Conservation (phyloP, 2,329 filamentous ascomycete species). For the Botrytis fragariae region DNA sequence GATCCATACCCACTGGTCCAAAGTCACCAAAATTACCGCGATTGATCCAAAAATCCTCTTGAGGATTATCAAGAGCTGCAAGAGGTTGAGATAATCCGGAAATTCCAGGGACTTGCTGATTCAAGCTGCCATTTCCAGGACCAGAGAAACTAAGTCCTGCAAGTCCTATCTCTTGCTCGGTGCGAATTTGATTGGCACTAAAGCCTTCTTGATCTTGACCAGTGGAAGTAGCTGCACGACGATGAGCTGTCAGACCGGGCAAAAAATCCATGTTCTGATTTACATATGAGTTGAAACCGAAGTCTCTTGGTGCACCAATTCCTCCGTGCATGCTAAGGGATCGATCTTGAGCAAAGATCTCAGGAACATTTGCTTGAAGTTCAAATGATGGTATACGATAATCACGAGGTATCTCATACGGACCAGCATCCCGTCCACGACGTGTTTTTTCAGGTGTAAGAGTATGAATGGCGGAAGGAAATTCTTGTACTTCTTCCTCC, state of each 20-base stretch:
- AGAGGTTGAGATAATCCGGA: neutral
- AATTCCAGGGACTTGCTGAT: neutral
- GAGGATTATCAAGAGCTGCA: neutral
- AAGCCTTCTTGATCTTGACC: neutral
- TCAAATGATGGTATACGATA: neutral
- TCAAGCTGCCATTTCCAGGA: too few species aligned
- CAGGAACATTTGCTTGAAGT: neutral
- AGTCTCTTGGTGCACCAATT: neutral
- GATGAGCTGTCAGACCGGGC: accelerated
- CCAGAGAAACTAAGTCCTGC: too few species aligned
- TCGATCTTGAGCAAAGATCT: neutral
- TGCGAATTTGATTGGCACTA: accelerated
- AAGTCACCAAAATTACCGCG: neutral
- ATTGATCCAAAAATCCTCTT: neutral
- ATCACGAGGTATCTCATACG: neutral
- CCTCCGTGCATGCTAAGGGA: too few species aligned
- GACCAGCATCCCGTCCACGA: neutral
- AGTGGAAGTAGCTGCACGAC: too few species aligned
- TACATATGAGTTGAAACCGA: neutral
- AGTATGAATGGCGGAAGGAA: accelerated
- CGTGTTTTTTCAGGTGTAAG: neutral
- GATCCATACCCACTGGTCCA: neutral
- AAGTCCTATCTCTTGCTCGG: neutral
- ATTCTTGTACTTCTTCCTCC: neutral
- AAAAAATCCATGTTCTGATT: neutral